Evolutionary conservation across 2,329 filamentous ascomycete species (phyloP).

Genomic region (Reticulascus tulasneorum): DNA sequence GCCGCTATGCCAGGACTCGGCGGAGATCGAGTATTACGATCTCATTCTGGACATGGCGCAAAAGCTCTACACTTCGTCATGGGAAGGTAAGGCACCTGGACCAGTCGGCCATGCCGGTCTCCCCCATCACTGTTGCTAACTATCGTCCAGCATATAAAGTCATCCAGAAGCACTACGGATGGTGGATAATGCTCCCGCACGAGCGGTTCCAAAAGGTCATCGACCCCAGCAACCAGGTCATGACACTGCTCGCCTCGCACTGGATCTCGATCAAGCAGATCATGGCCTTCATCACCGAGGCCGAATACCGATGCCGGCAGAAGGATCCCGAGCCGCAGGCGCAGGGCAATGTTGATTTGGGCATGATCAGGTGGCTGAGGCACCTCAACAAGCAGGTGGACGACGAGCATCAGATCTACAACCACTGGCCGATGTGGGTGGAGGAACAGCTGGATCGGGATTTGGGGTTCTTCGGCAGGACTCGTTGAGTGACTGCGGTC

Average conservation of each 20-base stretch:
- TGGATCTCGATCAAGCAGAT: constrained; percentile 53
- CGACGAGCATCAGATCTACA: constrained; percentile 39
- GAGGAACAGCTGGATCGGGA: constrained; percentile 45
- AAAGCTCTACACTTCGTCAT: constrained; percentile 49
- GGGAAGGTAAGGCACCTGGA: constrained; percentile 38
- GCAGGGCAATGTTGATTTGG: constrained; percentile 29
- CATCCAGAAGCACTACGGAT: constrained; percentile 47
- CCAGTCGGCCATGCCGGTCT: no score
- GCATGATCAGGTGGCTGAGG: constrained; percentile 46
- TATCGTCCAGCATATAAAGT: constrained; percentile 40
- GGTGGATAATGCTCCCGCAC: constrained; percentile 57
- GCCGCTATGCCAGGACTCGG: constrained; percentile 36
- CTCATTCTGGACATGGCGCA: constrained; percentile 43
- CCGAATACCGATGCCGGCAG: constrained; percentile 29
- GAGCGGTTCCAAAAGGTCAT: constrained; percentile 47
- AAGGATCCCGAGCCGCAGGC: constrained; percentile 21
- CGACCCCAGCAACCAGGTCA: constrained; percentile 41
- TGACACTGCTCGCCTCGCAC: constrained; percentile 46
- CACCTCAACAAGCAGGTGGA: constrained; percentile 46
- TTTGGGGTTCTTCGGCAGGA: constrained; percentile 40
- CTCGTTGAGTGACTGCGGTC: constrained; percentile 7
- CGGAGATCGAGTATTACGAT: constrained; percentile 44
- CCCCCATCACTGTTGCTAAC: constrained; percentile 1
- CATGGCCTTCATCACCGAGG: constrained; percentile 44
- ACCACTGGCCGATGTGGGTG: constrained; percentile 53